A percentile compares a stretch with the other conserved stretches of the same genome.
phyloP scores from a whole-genome alignment of 2,329 filamentous ascomycete species.

The Fusarium dlaminii region DNA sequence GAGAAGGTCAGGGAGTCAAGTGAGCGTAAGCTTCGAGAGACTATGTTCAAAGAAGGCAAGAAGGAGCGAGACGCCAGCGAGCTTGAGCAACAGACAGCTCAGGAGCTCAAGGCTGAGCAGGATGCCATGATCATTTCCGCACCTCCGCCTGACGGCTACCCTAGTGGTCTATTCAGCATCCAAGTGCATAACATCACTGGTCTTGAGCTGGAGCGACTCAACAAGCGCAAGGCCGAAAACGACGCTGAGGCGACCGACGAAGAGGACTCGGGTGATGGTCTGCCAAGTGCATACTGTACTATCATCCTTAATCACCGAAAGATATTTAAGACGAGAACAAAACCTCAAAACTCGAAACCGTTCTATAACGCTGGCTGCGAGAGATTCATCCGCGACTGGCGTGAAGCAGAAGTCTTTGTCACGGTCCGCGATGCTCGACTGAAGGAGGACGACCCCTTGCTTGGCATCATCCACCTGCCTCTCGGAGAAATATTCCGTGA shows the following conservation, averaged over 20 bases:
- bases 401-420: slow-evolving; percentile 72
- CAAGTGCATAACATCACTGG: slow-evolving; percentile 79
- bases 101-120: slow-evolving; percentile 69
- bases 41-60: slow-evolving; percentile 56
- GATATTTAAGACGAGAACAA: slow-evolving; percentile 75
- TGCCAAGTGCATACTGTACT: slow-evolving; percentile 77
- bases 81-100: slow-evolving; percentile 72
- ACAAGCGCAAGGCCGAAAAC: slow-evolving; percentile 61
- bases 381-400: slow-evolving; percentile 75
- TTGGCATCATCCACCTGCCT: slow-evolving; percentile 76
- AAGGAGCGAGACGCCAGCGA: slow-evolving; percentile 66
- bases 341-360: slow-evolving; percentile 80
- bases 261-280: slow-evolving; percentile 69
- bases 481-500: slow-evolving; percentile 69
- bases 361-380: slow-evolving; percentile 83
- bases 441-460: slow-evolving; percentile 74
- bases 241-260: slow-evolving; percentile 60
- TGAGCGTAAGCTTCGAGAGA: slow-evolving; percentile 72
- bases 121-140: slow-evolving; percentile 75
- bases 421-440: slow-evolving; percentile 73
- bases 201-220: slow-evolving; percentile 68
- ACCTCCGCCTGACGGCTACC: slow-evolving; percentile 69
- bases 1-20: slow-evolving; percentile 63
- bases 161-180: slow-evolving; percentile 73
- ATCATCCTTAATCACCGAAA: slow-evolving; percentile 79